Percentiles rank a stretch among this genome's conserved stretches.
Conservation (phyloP, 495 filamentous ascomycete genomes). For the Xylona heveae region DNA sequence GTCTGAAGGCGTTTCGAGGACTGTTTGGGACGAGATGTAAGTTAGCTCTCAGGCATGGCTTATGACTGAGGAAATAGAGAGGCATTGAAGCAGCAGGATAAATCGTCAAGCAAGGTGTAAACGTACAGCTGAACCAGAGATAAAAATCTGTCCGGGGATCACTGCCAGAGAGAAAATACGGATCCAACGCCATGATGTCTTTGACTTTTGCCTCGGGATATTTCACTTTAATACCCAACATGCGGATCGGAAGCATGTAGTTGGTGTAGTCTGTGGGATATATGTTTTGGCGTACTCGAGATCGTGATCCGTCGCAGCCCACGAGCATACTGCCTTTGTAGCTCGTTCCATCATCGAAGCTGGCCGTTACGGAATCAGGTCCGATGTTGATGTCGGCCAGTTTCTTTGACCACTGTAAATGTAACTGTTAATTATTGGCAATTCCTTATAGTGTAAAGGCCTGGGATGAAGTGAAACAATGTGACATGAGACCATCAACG, state of each 20-base stretch:
- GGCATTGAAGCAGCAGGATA: too few relatives aligned
- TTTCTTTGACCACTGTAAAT: slow-evolving; percentile 21
- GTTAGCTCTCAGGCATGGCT: too few relatives aligned
- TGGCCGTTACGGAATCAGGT: slow-evolving; percentile 17
- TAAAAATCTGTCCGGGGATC: slow-evolving; percentile 33
- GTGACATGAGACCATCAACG: too few relatives aligned
- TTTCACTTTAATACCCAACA: slow-evolving; percentile 23
- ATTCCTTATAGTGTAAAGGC: too few relatives aligned
- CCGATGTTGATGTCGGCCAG: slow-evolving; percentile 17
- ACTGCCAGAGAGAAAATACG: slow-evolving; percentile 37
- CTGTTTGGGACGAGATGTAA: not conserved
- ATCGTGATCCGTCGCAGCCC: slow-evolving; percentile 33
- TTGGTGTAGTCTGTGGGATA: slow-evolving; percentile 17
- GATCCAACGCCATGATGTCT: slow-evolving; percentile 27
- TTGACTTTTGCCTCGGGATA: slow-evolving; percentile 20
- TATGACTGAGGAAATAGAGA: too few relatives aligned
- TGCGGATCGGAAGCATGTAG: slow-evolving; percentile 23
- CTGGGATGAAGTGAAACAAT: too few relatives aligned
- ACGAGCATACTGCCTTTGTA: slow-evolving; percentile 27
- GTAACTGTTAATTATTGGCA: too few relatives aligned
- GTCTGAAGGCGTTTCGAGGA: slow-evolving; percentile 6
- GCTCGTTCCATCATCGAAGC: slow-evolving; percentile 28
- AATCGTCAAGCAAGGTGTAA: not conserved
- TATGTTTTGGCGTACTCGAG: slow-evolving; percentile 18
- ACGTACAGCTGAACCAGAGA: slow-evolving; percentile 28